Evolutionary conservation across 176 grass and related monocot genomes (phyloP).

Genomic region (Miscanthus lutarioriparius): DNA sequence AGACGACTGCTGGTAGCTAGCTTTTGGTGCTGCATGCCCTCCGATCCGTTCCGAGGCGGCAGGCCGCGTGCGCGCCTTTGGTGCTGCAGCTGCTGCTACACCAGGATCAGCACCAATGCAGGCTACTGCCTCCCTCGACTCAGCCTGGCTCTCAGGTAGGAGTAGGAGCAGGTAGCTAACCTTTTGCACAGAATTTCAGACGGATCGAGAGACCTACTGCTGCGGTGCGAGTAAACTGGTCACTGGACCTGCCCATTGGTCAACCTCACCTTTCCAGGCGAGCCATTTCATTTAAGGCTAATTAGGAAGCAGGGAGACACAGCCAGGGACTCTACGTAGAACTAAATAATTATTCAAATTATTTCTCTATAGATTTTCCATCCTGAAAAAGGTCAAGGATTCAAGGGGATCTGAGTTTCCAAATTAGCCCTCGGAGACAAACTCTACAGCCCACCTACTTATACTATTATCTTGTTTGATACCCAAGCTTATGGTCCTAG

Average conservation of each 20-base stretch:
- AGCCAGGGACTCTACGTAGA: too few relatives aligned
- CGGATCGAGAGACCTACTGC: not conserved
- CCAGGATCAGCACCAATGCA: not conserved
- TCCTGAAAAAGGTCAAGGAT: too few relatives aligned
- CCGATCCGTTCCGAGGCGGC: not conserved
- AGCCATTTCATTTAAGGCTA: too few relatives aligned
- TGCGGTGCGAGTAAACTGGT: not conserved
- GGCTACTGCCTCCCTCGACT: not conserved
- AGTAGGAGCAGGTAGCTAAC: not conserved
- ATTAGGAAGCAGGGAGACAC: too few relatives aligned
- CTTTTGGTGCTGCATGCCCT: not conserved
- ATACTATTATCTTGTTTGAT: too few relatives aligned
- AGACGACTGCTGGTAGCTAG: not conserved
- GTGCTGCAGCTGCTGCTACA: not conserved
- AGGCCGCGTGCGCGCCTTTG: constrained; percentile 11
- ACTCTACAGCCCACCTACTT: too few relatives aligned
- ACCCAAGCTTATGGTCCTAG: too few relatives aligned
- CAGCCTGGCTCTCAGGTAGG: not conserved
- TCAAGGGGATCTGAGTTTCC: too few relatives aligned
- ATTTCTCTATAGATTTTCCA: too few relatives aligned
- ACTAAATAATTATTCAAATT: too few relatives aligned
- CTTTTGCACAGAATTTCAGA: not conserved
- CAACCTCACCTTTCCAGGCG: not conserved
- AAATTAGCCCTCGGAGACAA: too few relatives aligned
- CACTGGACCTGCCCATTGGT: not conserved